A percentile compares a stretch with the other conserved stretches of the same genome.
Evolutionary conservation across 176 grass and related monocot genomes (phyloP).

Genomic region (Miscanthus lutarioriparius): DNA sequence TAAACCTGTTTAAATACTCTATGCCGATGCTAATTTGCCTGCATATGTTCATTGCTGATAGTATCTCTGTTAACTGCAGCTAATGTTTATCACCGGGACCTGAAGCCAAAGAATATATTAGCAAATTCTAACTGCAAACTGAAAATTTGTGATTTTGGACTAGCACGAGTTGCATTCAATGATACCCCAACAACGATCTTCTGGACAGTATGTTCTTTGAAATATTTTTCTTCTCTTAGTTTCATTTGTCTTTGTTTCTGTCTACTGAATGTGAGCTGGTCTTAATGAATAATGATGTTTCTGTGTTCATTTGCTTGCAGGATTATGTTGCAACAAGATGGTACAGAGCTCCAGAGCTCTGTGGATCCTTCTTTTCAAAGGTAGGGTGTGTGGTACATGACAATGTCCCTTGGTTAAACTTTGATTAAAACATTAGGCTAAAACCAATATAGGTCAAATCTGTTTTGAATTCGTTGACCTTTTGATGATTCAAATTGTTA

Average conservation of each 20-base stretch:
- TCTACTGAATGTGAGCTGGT: conserved; percentile 10
- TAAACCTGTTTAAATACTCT: conserved; percentile 1
- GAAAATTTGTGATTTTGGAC: conserved; percentile 99
- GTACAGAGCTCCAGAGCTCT: conserved; percentile 99
- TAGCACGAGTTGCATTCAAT: conserved; percentile 93
- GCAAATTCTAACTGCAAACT: conserved; percentile 98
- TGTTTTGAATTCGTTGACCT: conserved; percentile 4
- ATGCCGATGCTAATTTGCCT: not conserved
- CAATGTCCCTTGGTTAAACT: conserved; percentile 25
- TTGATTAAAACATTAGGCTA: not conserved
- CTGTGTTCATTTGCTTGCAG: conserved; percentile 45
- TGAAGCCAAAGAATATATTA: conserved; percentile 99
- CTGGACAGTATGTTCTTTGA: conserved; percentile 75
- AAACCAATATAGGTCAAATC: conserved; percentile 17
- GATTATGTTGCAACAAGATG: conserved; percentile 99
- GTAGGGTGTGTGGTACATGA: conserved; percentile 34
- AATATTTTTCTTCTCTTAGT: conserved; percentile 13
- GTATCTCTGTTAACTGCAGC: conserved; percentile 57
- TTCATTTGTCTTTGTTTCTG: not conserved
- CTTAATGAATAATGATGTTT: conserved; percentile 25
- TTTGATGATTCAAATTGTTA: not conserved
- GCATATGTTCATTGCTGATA: conserved; percentile 33
- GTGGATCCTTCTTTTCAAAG: conserved; percentile 98
- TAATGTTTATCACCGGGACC: conserved; percentile 95
- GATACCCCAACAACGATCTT: conserved; percentile 98